Evolutionary conservation across 1,139 yeast species (phyloP), one percentile per base, ranked within the genome.

Genomic region (Blastobotrys apis): DNA sequence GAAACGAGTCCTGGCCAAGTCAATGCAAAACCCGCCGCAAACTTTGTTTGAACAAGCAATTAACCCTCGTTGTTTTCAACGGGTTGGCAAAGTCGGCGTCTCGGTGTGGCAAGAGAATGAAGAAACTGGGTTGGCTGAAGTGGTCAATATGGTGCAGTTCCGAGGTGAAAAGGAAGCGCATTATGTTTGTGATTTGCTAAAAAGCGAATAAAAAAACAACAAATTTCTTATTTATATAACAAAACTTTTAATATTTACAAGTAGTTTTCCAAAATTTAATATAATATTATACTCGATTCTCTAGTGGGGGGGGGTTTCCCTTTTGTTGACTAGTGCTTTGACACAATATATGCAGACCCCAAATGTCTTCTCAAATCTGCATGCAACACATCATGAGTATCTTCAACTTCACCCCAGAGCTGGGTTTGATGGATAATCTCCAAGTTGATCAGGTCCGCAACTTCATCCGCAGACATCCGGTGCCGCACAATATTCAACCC

Each of bases 331-430:
- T 13, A 25, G 33, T 29, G 26, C 29, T 22, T 30, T 2, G 78
- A 74, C 26, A 84, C 65, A 45, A 87, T 66, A n/a, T 88, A 84
- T 29, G 95, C 94, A 54, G 90, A 77, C 27, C 92, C 79, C 42
- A 92, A 73, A 56, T 81, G 81, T 64, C 97, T 78, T 54, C 86
- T 72, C 63, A 94, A 75, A 54, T 92, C 97, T 38, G 81, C 95
- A 63, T 83, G 83, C 58, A 87, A 95, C 15, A 92, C 97, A 63
- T 92, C 98, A 61, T 92, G 98, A 3, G 97, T 88, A 59, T 92
- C 98, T 67, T 92, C 98, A 20, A 92, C 97, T 64, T 92, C 97
- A 33, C 98, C 98, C 98, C 98, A 92, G 58, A 81, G 76, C 33
- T 78, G 80, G 22, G 95, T 85, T 65, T 92, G 98, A 64, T 77